Percentiles rank a stretch among this genome's conserved stretches.
These are phyloP conservation scores for Clohesyomyces aquaticus DNA, from an alignment of 495 filamentous ascomycete species.

Conservation along the genomic window DNA sequence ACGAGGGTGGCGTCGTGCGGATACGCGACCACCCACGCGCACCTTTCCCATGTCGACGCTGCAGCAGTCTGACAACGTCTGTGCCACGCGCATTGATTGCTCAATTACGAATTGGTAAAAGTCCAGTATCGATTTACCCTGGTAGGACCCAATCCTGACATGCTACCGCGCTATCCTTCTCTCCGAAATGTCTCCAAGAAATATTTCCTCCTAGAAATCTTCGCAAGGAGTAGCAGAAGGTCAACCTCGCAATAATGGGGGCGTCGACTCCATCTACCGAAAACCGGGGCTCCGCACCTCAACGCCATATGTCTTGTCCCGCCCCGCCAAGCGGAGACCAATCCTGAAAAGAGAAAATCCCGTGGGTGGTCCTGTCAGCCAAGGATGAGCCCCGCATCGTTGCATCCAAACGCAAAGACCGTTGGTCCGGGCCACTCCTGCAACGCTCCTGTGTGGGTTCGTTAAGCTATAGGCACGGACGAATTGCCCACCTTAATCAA, in stretches of 20 bases:
- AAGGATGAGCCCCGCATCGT: neutral
- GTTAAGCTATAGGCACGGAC: neutral
- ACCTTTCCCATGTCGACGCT: neutral
- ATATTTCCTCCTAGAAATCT: neutral
- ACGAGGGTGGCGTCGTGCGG: neutral
- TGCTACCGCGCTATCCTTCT: neutral
- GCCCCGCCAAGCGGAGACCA: neutral
- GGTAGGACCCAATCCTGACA: too few relatives aligned
- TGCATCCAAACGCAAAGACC: neutral
- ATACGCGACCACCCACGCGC: neutral
- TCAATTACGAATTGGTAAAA: neutral
- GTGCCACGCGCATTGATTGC: neutral
- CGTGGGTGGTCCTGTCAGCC: neutral
- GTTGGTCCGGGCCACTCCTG: neutral
- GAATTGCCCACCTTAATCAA: neutral
- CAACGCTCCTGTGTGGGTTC: slow-evolving; percentile 16
- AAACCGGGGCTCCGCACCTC: neutral
- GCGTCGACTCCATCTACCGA: neutral
- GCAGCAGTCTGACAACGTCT: neutral
- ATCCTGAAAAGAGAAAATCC: neutral
- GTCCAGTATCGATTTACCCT: neutral
- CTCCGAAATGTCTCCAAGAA: neutral
- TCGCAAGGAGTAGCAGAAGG: neutral
- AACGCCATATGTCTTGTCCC: neutral
- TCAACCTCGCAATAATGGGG: neutral